These are phyloP conservation scores for Sphagnum tenellum DNA, from an alignment of 225 moss, liverwort and hornwort genomes.

Conservation along the genomic window DNA sequence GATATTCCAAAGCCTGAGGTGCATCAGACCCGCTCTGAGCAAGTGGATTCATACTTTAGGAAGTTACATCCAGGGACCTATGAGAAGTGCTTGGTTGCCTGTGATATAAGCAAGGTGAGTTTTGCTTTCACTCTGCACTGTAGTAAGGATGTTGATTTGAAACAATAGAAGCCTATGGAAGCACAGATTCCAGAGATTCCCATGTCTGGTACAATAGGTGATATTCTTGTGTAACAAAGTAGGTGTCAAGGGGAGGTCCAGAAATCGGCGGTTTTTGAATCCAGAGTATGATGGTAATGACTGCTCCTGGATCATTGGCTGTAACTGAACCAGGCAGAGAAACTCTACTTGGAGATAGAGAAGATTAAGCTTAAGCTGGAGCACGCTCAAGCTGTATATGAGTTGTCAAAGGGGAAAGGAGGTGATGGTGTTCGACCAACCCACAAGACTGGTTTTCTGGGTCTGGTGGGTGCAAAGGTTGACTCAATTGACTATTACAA, in stretches of 20 bases:
- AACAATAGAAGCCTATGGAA: no score
- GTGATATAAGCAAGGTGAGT: constrained; percentile 30
- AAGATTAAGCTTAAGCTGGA: constrained; percentile 41
- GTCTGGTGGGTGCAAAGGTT: constrained; percentile 49
- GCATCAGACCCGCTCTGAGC: constrained; percentile 36
- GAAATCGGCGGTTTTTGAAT: no score
- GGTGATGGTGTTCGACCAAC: constrained; percentile 47
- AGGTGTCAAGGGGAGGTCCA: no score
- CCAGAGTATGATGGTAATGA: no score
- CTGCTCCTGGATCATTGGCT: no score
- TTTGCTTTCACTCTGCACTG: not conserved
- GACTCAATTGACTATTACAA: constrained; percentile 67
- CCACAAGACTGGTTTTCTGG: constrained; percentile 40
- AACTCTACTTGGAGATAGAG: constrained; percentile 45
- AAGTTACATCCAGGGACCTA: constrained; percentile 51
- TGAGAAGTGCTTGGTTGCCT: constrained; percentile 31
- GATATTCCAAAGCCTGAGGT: constrained; percentile 59
- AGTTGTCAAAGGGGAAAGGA: constrained; percentile 26
- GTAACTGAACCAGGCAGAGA: constrained; percentile 27
- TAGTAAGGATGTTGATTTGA: no score
- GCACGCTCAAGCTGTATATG: constrained; percentile 55
- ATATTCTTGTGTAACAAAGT: no score
- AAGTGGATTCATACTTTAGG: constrained; percentile 58
- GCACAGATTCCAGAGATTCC: no score
- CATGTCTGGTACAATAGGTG: no score